Evolutionary conservation across 768 basidiomycete species (phyloP), one percentile per base, ranked within the genome.

Genomic region (Pleurotus tuoliensis): DNA sequence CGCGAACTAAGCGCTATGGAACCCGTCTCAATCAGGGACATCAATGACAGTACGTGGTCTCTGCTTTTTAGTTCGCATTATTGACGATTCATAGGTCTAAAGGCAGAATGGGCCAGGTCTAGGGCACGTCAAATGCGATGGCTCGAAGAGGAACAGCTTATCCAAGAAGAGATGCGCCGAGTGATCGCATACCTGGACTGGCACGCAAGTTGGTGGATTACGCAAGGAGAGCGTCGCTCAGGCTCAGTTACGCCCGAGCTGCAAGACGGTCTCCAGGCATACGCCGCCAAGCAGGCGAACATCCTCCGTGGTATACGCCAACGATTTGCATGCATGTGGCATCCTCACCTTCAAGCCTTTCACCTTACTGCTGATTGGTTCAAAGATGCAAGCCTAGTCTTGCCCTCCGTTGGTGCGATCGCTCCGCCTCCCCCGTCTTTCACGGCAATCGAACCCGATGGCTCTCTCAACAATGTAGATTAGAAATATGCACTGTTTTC

Each of bases 161-260:
- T 54, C 11, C 16, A 13, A 13, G 57, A 58, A 30, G 57, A 58
- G 51, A 58, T 58, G 57, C 40, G 45, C 11, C 41, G 57, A 34
- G 57, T 58, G 5, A 43, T 45, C 8, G 13, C 15, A 16, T 58
- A 52, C 40, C 40, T 58, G 3, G 18, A 45, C 15, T 58, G 57
- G 57, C 40, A 46, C 38, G 38, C 57, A 25, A 25, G 22, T n/a
- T 58, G 57, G 57, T 58, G 57, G 57, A 12, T 12, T 13, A 15
- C 30, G 24, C 53, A 58, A 38, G 24, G 41, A 34, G 13, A 4
- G 22, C 22, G 13, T 4, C 41, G 22, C 11, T 15, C 13, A 34
- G 53, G 25, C 13, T 40, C 39, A 12, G 15, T 45, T 11, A 41
- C 41, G 4, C n/a, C 34, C 13, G 43, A 16, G 16, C 5, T 54